These are phyloP conservation scores for Coniochaeta ligniaria DNA, from an alignment of 2,329 filamentous ascomycete species.

Conservation along the genomic window DNA sequence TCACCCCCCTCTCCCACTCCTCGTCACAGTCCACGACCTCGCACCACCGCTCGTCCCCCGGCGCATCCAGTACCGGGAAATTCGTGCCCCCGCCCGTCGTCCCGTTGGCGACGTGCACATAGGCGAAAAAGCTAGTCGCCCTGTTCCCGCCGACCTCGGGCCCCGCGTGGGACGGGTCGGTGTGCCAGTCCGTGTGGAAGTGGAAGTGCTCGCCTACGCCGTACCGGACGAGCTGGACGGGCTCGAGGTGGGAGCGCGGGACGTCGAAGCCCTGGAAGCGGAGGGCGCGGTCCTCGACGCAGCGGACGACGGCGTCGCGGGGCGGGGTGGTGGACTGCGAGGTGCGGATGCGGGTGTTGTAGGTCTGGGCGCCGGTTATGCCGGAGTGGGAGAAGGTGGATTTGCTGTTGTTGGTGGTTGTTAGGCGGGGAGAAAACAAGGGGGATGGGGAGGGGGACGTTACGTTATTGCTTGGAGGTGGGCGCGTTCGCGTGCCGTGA, in stretches of 20 bases:
- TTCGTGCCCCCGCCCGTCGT: constrained; percentile 40
- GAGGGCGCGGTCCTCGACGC: constrained; percentile 39
- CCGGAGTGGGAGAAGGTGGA: constrained; percentile 36
- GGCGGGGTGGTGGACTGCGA: constrained; percentile 37
- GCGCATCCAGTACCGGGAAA: constrained; percentile 34
- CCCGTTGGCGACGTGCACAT: constrained; percentile 30
- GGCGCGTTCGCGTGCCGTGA: constrained; percentile 31
- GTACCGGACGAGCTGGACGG: constrained; percentile 41
- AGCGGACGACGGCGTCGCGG: constrained; percentile 34
- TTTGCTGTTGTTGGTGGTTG: constrained; percentile 6
- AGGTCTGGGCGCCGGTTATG: constrained; percentile 23
- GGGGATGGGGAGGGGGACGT: neutral
- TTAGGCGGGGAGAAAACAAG: neutral
- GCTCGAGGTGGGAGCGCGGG: constrained; percentile 31
- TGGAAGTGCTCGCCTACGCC: constrained; percentile 35
- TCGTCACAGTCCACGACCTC: constrained; percentile 39
- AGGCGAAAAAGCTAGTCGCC: constrained; percentile 39
- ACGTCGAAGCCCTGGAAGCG: constrained; percentile 36
- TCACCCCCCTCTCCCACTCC: constrained; percentile 37
- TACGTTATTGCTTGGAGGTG: constrained; percentile 36
- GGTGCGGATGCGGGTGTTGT: constrained; percentile 28
- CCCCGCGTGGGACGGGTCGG: constrained; percentile 27
- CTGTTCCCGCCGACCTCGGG: constrained; percentile 32
- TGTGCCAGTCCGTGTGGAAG: constrained; percentile 46
- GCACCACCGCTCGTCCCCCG: constrained; percentile 31